phyloP scores from a whole-genome alignment of 768 basidiomycete species.

The Obba rivulosa region DNA sequence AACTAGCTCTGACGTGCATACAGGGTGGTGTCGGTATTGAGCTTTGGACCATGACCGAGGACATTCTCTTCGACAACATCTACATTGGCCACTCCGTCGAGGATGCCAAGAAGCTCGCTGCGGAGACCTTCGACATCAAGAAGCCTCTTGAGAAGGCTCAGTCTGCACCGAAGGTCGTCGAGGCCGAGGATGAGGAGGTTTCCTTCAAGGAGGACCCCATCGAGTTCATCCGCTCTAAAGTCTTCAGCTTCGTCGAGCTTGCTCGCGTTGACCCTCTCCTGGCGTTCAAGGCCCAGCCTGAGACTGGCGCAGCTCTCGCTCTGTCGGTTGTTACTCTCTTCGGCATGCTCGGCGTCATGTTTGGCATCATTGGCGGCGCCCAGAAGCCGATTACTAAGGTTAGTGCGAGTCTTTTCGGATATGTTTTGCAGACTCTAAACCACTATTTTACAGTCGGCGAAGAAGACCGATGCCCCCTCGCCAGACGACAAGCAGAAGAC shows the following conservation, averaged over 20 bases:
- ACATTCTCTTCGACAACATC: constrained; percentile 90
- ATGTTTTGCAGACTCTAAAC: not conserved
- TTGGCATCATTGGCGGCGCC: constrained; percentile 71
- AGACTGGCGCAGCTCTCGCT: constrained; percentile 75
- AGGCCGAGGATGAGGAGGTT: constrained; percentile 42
- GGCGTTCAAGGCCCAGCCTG: constrained; percentile 86
- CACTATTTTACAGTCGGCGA: constrained; percentile 43
- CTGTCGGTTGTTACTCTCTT: constrained; percentile 75
- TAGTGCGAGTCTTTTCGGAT: constrained; percentile 13
- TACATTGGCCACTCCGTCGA: constrained; percentile 87
- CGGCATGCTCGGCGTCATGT: constrained; percentile 76
- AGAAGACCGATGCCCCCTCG: constrained; percentile 69
- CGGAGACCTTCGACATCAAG: constrained; percentile 91
- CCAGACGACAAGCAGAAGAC: constrained; percentile 63
- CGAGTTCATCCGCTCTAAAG: constrained; percentile 73
- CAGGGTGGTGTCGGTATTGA: constrained; percentile 95
- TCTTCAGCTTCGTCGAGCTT: constrained; percentile 74
- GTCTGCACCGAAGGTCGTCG: constrained; percentile 10
- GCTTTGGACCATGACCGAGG: constrained; percentile 99
- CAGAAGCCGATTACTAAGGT: constrained; percentile 74
- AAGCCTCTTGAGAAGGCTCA: constrained; percentile 59
- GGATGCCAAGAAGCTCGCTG: constrained; percentile 79
- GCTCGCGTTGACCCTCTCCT: constrained; percentile 69
- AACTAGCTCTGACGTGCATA: constrained; percentile 2
- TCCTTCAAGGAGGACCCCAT: constrained; percentile 72